Evolutionary conservation across 2,329 filamentous ascomycete genomes (phyloP), one percentile per base, ranked within the genome.

Genomic region (Hirsutella minnesotensis): DNA sequence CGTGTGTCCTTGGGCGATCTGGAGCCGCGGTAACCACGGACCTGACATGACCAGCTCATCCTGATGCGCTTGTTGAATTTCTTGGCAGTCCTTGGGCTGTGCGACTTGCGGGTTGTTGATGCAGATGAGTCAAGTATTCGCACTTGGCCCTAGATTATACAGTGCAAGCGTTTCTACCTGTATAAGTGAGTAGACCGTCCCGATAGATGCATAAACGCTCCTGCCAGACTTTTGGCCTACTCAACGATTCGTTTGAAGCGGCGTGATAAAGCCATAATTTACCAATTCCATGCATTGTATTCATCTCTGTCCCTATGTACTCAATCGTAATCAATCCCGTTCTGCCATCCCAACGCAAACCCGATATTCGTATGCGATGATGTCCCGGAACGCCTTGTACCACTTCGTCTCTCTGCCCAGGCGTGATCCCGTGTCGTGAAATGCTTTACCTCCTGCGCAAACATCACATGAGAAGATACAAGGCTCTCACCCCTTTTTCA

Each of bases 401-500:
- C 24, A 12, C 24, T 27, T 7, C 24, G 7, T 12, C 7, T 27
- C 24, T 27, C 24, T 27, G 7, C 12, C 24, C 12, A 27, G 24
- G 24, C 24, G 12, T 27, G 24, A 19, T 18, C 16, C 16, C 16
- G 33, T 9, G 18, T 35, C 33, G 15, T 35, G 8, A 19, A 18
- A 16, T 16, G 7, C 33, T 8, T 18, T 7, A 27, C 22, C 30
- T 36, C 41, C 19, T 19, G 9, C 15, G 12, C 29, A 20, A 3
- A 21, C 8, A 3, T 72, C 65, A 86, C 70, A 82, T 73, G 53
- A 81, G 61, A 53, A 76, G 65, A 58, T 79, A 77, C 55, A 90
- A 60, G 18, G 73, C 80, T 56, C 75, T 68, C 4, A 79, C 78
- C 2, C 75, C 82, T 61, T 81, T 82, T 60, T 83, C 73, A 3